phyloP scores from a whole-genome alignment of 2,329 filamentous ascomycete genomes.

The Aspergillus sp. region DNA sequence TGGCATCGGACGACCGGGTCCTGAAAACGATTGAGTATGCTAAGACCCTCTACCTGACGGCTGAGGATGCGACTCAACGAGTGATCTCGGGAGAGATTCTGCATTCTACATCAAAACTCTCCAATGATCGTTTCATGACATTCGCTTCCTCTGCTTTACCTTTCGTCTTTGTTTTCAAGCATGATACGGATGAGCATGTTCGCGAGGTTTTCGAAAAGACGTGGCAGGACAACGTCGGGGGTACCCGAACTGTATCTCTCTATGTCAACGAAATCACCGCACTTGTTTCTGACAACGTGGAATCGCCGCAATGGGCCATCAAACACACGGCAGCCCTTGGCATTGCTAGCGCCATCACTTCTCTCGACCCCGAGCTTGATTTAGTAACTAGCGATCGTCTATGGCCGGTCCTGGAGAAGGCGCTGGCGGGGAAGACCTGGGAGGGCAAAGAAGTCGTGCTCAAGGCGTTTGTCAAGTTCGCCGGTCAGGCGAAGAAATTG shows the following conservation, averaged over 20 bases:
- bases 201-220: conserved; percentile 73
- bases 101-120: conserved; percentile 73
- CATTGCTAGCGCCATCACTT: conserved; percentile 64
- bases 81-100: conserved; percentile 77
- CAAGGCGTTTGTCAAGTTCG: conserved; percentile 70
- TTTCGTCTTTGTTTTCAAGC: conserved; percentile 79
- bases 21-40: conserved; percentile 49
- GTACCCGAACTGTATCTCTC: conserved; percentile 69
- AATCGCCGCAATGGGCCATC: conserved; percentile 79
- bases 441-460: conserved; percentile 82
- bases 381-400: conserved; percentile 55
- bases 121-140: conserved; percentile 77
- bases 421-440: conserved; percentile 84
- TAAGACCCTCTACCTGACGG: conserved; percentile 69
- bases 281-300: conserved; percentile 61
- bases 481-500: conserved; percentile 55
- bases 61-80: conserved; percentile 69
- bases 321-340: conserved; percentile 83
- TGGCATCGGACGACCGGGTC: conserved; percentile 54
- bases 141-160: conserved; percentile 71
- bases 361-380: conserved; percentile 54
- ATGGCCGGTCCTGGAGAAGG: conserved; percentile 79
- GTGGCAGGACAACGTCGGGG: conserved; percentile 87
- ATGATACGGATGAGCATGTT: conserved; percentile 76
- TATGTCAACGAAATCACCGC: conserved; percentile 76